Conservation (phyloP, 2,329 filamentous ascomycete species). For the Chaetomium olivaceum region DNA sequence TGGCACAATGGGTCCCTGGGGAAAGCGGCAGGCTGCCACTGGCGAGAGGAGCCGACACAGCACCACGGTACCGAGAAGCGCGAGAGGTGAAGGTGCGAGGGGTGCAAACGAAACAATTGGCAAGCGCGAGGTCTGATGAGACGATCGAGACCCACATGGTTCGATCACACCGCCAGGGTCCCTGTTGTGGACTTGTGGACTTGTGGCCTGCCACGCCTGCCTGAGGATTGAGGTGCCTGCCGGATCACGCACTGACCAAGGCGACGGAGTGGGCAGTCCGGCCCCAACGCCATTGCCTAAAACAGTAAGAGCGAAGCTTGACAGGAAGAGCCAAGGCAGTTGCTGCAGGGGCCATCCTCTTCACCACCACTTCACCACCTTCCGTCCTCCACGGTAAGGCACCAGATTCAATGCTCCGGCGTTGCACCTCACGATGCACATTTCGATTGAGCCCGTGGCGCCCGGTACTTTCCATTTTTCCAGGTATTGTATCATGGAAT, state of each 20-base stretch:
- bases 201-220: too few species aligned
- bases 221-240: too few species aligned
- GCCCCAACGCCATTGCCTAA: slow-evolving; percentile 6
- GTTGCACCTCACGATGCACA: slow-evolving; percentile 3
- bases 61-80: slow-evolving; percentile 1
- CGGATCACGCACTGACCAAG: neutral
- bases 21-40: neutral
- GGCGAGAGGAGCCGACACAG: neutral
- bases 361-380: neutral
- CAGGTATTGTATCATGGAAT: neutral
- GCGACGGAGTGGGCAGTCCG: slow-evolving; percentile 21
- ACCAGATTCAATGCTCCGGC: slow-evolving; percentile 14
- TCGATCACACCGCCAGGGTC: slow-evolving; percentile 14
- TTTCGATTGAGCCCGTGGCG: neutral
- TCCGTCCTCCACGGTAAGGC: neutral
- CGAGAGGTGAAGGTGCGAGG: slow-evolving; percentile 1
- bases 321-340: slow-evolving; percentile 1
- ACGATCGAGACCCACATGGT: slow-evolving; percentile 21
- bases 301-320: slow-evolving; percentile 19
- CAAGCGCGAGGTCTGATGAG: slow-evolving; percentile 10
- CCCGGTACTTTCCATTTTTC: neutral
- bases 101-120: slow-evolving; percentile 8
- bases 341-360: slow-evolving; percentile 3
- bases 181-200: slow-evolving; percentile 6
- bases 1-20: neutral